phyloP scores from a whole-genome alignment of 306 rosid species.

The Cyclanthera cordifolia region DNA sequence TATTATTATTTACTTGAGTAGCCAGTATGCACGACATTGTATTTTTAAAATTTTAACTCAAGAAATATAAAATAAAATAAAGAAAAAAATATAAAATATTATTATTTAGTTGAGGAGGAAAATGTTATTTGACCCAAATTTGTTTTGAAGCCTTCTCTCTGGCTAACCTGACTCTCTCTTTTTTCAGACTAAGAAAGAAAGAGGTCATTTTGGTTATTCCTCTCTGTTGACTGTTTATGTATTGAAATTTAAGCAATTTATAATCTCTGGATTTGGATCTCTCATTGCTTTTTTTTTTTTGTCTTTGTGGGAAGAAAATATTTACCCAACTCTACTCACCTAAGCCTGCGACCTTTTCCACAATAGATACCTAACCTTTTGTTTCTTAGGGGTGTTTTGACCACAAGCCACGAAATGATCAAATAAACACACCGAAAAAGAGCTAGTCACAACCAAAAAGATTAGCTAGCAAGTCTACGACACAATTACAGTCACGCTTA shows the following conservation, averaged over 20 bases:
- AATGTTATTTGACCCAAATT: too few species aligned
- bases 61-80: too few species aligned
- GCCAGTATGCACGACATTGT: too few species aligned
- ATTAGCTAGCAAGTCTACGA: too few species aligned
- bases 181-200: conserved; percentile 1
- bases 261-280: neutral
- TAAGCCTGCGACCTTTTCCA: neutral
- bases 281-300: neutral
- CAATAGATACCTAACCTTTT: neutral
- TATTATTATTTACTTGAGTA: too few species aligned
- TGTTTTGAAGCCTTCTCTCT: neutral
- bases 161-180: conserved; percentile 3
- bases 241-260: neutral
- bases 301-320: neutral
- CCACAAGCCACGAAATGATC: too few species aligned
- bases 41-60: too few species aligned
- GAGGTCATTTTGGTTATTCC: conserved; percentile 9
- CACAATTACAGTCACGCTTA: too few species aligned
- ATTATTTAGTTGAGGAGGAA: too few species aligned
- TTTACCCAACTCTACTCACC: neutral
- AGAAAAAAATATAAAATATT: too few species aligned
- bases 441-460: too few species aligned
- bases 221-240: neutral
- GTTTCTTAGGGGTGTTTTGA: neutral
- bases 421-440: too few species aligned